Conservation (phyloP, 108 stramenopile species). For the Discostella stelligeroides region DNA sequence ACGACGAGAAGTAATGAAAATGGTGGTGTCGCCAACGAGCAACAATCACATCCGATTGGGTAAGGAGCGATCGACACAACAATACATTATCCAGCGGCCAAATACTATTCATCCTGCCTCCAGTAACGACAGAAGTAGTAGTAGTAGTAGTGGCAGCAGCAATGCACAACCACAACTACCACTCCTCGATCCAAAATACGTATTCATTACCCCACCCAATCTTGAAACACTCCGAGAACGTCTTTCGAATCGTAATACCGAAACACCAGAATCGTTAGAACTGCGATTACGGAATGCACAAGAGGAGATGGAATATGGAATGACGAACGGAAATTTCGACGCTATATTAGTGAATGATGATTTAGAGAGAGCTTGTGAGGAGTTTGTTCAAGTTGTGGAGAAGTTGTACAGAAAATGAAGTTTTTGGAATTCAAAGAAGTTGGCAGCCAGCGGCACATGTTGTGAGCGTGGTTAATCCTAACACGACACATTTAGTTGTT, state of each 20-base stretch:
- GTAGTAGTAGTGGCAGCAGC: not conserved
- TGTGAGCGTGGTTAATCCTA: too few species aligned
- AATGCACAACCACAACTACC: constrained; percentile 25
- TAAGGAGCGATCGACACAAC: constrained; percentile 24
- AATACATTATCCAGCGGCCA: constrained; percentile 1
- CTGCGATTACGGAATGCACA: constrained; percentile 78
- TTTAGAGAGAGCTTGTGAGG: constrained; percentile 66
- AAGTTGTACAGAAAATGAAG: too few species aligned
- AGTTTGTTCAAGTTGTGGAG: constrained; percentile 50
- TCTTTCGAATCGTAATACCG: constrained; percentile 83
- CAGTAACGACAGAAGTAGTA: not conserved
- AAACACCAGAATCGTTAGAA: constrained; percentile 76
- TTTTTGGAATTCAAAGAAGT: too few species aligned
- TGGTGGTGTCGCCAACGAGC: not conserved
- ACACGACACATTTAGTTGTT: constrained; percentile 1
- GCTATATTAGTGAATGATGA: constrained; percentile 84
- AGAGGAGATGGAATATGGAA: constrained; percentile 88
- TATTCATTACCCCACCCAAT: constrained; percentile 96
- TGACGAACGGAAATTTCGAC: constrained; percentile 71
- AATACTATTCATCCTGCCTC: not conserved
- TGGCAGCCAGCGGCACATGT: too few species aligned
- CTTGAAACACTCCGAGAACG: constrained; percentile 78
- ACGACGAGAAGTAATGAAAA: not conserved
- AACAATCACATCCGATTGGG: constrained; percentile 9
- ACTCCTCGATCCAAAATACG: constrained; percentile 61